Conservation (phyloP, 306 rosid species). For the Pterocarpus santalinus region DNA sequence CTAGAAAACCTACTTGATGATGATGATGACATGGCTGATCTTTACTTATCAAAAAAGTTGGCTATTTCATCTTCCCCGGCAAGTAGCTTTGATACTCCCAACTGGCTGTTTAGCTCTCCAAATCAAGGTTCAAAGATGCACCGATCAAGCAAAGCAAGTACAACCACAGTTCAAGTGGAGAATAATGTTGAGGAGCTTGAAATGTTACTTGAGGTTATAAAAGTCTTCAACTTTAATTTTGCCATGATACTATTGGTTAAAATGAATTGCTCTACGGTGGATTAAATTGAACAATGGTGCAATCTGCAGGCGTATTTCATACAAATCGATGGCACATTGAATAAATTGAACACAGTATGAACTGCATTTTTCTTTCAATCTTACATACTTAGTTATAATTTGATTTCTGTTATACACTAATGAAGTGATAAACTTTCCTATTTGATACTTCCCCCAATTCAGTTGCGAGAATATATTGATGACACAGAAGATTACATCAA, state of each 20-base stretch:
- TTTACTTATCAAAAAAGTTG: constrained; percentile 79
- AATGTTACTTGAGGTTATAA: constrained; percentile 82
- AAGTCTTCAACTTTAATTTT: constrained; percentile 3
- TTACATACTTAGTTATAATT: constrained; percentile 4
- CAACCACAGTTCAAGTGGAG: constrained; percentile 57
- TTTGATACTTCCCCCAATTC: constrained; percentile 11
- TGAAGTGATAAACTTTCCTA: constrained; percentile 9
- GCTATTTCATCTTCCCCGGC: constrained; percentile 57
- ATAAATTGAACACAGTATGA: constrained; percentile 78
- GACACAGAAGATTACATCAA: constrained; percentile 92
- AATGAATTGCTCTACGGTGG: constrained; percentile 7
- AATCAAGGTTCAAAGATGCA: constrained; percentile 60
- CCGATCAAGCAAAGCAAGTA: constrained; percentile 70
- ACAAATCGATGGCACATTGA: constrained; percentile 79
- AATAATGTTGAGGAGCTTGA: constrained; percentile 85
- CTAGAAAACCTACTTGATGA: constrained; percentile 86
- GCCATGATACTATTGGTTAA: neutral
- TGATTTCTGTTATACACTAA: constrained; percentile 4
- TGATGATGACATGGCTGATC: constrained; percentile 86
- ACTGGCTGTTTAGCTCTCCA: constrained; percentile 68
- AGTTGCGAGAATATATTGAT: constrained; percentile 86
- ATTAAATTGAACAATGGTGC: constrained; percentile 34
- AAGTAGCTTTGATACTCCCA: constrained; percentile 55
- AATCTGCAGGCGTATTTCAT: constrained; percentile 77
- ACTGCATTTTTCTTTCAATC: constrained; percentile 18